Conservation (phyloP, 2,329 filamentous ascomycete species). For the Diplodia sapinea region DNA sequence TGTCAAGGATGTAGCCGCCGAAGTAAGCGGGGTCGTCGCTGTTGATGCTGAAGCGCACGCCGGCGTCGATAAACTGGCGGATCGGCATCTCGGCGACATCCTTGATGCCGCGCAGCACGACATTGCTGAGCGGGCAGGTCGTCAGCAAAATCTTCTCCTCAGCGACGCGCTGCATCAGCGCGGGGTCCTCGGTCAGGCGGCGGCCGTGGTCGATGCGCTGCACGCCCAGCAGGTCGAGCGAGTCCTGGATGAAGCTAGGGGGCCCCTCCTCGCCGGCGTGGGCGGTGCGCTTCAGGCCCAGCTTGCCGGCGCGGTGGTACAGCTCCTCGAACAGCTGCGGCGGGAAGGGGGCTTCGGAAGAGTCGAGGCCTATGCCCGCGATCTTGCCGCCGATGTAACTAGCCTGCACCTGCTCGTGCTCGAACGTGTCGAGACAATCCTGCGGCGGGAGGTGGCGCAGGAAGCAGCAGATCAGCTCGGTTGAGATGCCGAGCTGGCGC, state of each 20-base stretch:
- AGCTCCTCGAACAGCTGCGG: conserved; percentile 65
- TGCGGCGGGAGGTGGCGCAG: conserved; percentile 70
- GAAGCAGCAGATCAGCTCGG: conserved; percentile 73
- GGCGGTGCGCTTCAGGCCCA: conserved; percentile 67
- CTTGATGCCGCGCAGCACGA: conserved; percentile 64
- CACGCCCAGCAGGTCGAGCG: conserved; percentile 66
- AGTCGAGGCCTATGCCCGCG: conserved; percentile 70
- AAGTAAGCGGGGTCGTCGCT: conserved; percentile 79
- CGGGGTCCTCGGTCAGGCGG: conserved; percentile 64
- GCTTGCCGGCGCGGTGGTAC: conserved; percentile 60
- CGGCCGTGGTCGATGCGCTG: conserved; percentile 78
- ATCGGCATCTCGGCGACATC: conserved; percentile 65
- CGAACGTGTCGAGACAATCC: conserved; percentile 59
- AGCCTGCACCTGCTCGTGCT: conserved; percentile 52
- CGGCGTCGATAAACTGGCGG: conserved; percentile 65
- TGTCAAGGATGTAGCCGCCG: conserved; percentile 75
- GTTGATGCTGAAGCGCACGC: conserved; percentile 74
- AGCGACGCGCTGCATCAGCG: conserved; percentile 65
- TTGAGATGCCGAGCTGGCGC: conserved; percentile 67
- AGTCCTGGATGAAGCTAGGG: conserved; percentile 66
- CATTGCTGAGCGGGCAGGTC: conserved; percentile 76
- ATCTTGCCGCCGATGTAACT: conserved; percentile 60
- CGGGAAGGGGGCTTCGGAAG: conserved; percentile 57
- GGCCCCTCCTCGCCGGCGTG: conserved; percentile 80
- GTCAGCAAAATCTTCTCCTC: conserved; percentile 66